Base-by-base conservation (phyloP, 805 yeast species). In the Yarrowia keelungensis region DNA sequence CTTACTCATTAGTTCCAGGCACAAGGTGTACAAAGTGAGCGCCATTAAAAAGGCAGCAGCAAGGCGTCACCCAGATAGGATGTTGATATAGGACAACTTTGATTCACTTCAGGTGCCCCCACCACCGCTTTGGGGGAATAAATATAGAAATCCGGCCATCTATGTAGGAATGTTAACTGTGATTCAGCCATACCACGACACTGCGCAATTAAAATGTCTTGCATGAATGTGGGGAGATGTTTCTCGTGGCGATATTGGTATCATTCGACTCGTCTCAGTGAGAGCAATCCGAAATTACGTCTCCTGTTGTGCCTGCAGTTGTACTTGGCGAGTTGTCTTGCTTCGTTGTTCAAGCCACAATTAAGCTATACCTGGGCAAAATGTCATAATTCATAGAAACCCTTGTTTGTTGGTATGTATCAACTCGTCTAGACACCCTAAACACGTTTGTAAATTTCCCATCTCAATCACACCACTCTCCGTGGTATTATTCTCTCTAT, bases 201-300 rank as follows among this genome's bases (percentile, higher is more conserved):
- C 50, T 46, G 50, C 50, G 50, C 50, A 46, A 46, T 46, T 46
- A 22, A 46, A 22, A 45, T 47, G 54, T 11, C 19, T 15, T n/a
- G 12, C 54, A 14, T 14, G 12, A 15, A n/a, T 32, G 54, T 32
- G 54, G 39, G 8, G 39, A 35, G 39, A 15, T 10, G 54, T 19
- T n/a, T 7, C 14, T 3, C 22, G 8, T 3, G 22, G 8, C 11
- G 8, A 36, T 19, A 36, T 53, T 53, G 8, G 16, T 53, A 38
- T 12, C 43, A 38, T 3, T 16, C 16, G 32, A 19, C 12, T n/a
- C 43, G 43, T 38, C 32, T 36, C 10, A 8, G 1, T 2, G 43
- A 16, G 58, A 8, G 4, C 8, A 2, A 11, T 36, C 14, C 16
- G 7, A 12, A 38, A 16, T 38, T 38, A 12, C 9, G 7, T 9